Conservation (phyloP, 768 basidiomycete species). For the Daedalea quercina region DNA sequence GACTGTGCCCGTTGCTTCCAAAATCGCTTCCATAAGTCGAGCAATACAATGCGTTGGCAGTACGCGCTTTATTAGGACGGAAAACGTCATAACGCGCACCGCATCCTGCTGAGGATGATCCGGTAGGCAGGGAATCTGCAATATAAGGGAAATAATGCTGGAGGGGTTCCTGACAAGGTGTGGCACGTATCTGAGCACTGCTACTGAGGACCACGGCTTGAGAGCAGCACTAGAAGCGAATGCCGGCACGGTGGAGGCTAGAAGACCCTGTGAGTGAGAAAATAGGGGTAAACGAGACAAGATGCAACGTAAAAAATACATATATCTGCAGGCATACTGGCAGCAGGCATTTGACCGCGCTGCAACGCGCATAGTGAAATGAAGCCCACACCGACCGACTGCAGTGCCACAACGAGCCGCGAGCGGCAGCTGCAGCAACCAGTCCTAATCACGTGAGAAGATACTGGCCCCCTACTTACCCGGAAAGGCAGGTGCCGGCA, state of each 20-base stretch:
- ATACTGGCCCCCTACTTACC: too few relatives aligned
- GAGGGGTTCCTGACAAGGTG: background rate
- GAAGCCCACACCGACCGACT: background rate
- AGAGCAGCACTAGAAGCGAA: background rate
- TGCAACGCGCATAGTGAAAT: too few relatives aligned
- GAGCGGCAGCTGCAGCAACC: background rate
- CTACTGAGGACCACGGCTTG: background rate
- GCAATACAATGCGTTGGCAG: too few relatives aligned
- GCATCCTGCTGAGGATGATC: background rate
- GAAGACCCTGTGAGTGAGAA: background rate
- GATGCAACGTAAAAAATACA: background rate
- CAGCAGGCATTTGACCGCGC: background rate
- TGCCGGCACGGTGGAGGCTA: background rate
- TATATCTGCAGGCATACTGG: background rate
- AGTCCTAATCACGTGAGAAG: background rate
- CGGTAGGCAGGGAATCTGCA: background rate
- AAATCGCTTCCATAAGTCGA: too few relatives aligned
- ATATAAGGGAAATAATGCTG: background rate
- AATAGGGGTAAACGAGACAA: background rate
- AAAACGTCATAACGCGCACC: background rate
- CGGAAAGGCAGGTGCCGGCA: background rate
- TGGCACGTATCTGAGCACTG: background rate
- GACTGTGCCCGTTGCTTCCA: too few relatives aligned
- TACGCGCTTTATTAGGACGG: background rate
- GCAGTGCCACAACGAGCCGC: background rate